phyloP scores from a whole-genome alignment of 352 stramenopile genomes.

The Pythium sp. region DNA sequence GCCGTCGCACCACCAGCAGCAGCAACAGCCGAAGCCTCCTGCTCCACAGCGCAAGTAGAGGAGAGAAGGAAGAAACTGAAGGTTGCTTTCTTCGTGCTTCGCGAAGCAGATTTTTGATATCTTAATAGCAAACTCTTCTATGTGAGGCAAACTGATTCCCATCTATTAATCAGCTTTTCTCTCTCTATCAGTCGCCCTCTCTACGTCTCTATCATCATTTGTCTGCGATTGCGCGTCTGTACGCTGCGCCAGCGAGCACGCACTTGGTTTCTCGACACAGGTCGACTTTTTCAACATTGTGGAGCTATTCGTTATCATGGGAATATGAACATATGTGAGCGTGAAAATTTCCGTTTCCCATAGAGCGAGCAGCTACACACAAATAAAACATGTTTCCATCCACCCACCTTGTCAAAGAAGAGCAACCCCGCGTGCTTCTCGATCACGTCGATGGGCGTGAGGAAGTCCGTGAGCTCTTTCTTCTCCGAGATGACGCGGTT shows the following conservation, averaged over 20 bases:
- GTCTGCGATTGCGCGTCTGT: slow-evolving; percentile 33
- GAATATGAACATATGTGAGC: neutral
- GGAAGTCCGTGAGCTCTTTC: slow-evolving; percentile 80
- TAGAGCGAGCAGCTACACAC: neutral
- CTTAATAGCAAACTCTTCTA: neutral
- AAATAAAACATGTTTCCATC: neutral
- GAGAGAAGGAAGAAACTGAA: neutral
- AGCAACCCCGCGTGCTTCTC: slow-evolving; percentile 91
- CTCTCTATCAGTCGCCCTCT: neutral
- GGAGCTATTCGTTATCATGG: slow-evolving; percentile 28
- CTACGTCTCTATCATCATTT: slow-evolving; percentile 6
- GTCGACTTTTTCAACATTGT: slow-evolving; percentile 42
- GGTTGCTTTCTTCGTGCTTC: neutral
- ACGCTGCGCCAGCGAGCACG: slow-evolving; percentile 38
- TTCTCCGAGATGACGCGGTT: slow-evolving; percentile 84
- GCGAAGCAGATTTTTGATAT: neutral
- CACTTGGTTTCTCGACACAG: slow-evolving; percentile 74
- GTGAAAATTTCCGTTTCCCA: neutral
- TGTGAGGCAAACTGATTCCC: neutral
- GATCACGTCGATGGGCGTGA: slow-evolving; percentile 89
- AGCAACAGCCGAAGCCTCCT: slow-evolving; percentile 11
- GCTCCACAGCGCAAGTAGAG: slow-evolving; percentile 16
- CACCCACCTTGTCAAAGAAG: slow-evolving; percentile 89
- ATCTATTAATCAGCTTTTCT: neutral
- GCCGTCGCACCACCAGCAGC: slow-evolving; percentile 17